phyloP scores from a whole-genome alignment of 108 stramenopile genomes.

The Epithemia pelagica region DNA sequence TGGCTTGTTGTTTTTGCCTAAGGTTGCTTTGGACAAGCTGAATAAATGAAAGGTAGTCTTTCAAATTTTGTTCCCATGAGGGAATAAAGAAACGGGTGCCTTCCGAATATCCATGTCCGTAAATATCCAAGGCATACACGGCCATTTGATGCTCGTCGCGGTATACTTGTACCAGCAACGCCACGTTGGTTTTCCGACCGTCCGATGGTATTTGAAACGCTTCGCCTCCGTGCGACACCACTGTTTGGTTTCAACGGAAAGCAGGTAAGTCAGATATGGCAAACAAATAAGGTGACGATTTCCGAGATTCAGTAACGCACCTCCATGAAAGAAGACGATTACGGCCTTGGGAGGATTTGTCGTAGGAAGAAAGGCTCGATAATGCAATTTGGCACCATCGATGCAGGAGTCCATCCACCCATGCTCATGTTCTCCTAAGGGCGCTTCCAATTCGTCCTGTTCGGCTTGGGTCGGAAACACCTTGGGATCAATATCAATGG shows the following conservation, averaged over 20 bases:
- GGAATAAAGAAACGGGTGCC: conserved; percentile 37
- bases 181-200: conserved; percentile 18
- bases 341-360: conserved; percentile 21
- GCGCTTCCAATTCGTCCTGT: conserved; percentile 15
- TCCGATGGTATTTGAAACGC: conserved; percentile 6
- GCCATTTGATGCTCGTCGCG: conserved; percentile 12
- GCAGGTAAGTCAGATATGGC: too few species aligned
- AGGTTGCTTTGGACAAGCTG: conserved; percentile 15
- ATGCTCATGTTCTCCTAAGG: conserved; percentile 24
- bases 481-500: conserved; percentile 12
- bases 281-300: background rate
- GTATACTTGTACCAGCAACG: conserved; percentile 8
- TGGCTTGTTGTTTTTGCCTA: conserved; percentile 1
- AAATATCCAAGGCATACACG: conserved; percentile 26
- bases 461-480: conserved; percentile 5
- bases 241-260: too few species aligned
- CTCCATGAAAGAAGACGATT: conserved; percentile 35
- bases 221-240: conserved; percentile 6
- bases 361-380: conserved; percentile 30
- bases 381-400: conserved; percentile 22
- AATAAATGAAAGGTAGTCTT: conserved; percentile 33
- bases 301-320: background rate
- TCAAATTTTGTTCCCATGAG: conserved; percentile 22
- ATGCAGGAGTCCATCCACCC: conserved; percentile 31
- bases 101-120: conserved; percentile 51